A percentile compares a stretch with the other conserved stretches of the same genome.
These are phyloP conservation scores for Euphorbia pulcherrima DNA, from an alignment of 345 rosid genomes.

Conservation along the genomic window DNA sequence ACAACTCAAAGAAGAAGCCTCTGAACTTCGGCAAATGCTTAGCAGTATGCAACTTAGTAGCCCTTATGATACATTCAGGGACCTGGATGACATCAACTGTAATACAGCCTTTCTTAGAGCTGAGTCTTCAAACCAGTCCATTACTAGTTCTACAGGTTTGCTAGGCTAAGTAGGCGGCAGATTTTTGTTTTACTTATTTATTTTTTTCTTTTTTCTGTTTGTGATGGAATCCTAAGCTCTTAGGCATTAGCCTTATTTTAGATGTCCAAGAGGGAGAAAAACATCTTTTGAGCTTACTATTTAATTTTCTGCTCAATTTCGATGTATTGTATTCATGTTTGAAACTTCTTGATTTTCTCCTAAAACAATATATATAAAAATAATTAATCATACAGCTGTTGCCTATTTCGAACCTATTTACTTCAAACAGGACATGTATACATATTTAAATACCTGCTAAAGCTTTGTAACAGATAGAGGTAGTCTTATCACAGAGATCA, in stretches of 20 bases:
- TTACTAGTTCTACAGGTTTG: slow-evolving; percentile 30
- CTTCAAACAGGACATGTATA: not conserved
- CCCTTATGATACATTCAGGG: slow-evolving; percentile 46
- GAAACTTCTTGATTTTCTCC: not conserved
- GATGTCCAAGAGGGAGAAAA: slow-evolving; percentile 23
- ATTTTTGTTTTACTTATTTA: not conserved
- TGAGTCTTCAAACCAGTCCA: slow-evolving; percentile 30
- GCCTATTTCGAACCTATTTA: not conserved
- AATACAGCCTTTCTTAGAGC: slow-evolving; percentile 33
- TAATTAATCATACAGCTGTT: not conserved
- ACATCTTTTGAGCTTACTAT: slow-evolving; percentile 18
- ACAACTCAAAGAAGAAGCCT: slow-evolving; percentile 67
- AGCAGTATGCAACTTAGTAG: slow-evolving; percentile 52
- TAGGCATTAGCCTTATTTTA: slow-evolving; percentile 23
- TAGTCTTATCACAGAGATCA: no score
- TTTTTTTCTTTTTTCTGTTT: slow-evolving; percentile 20
- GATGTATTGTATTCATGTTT: not conserved
- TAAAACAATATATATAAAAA: not conserved
- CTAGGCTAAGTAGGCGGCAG: slow-evolving; percentile 25
- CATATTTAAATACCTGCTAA: no score
- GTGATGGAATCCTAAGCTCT: slow-evolving; percentile 15
- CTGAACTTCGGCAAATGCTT: slow-evolving; percentile 59
- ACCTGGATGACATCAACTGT: slow-evolving; percentile 43
- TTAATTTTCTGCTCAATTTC: slow-evolving; percentile 8
- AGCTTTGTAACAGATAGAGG: no score